phyloP scores from a whole-genome alignment of 1,284 basidiomycete genomes.

The Ganoderma boninense region DNA sequence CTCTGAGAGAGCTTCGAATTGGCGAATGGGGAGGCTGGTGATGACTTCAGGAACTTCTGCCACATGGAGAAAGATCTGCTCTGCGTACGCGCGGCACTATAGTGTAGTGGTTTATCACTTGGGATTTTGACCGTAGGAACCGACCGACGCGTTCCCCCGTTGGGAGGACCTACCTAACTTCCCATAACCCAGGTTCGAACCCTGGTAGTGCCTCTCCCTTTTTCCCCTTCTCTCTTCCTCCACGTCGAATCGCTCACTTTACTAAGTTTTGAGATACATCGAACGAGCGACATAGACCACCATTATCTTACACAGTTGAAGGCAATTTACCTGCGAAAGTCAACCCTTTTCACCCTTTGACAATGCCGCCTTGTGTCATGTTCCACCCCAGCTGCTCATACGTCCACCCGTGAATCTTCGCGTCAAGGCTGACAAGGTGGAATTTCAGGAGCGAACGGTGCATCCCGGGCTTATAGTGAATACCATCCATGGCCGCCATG shows the following conservation, averaged over 20 bases:
- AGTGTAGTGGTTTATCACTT: conserved; percentile 41
- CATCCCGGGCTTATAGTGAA: conserved; percentile 56
- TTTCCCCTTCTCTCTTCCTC: background rate
- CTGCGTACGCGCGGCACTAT: conserved; percentile 24
- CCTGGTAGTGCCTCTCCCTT: conserved; percentile 35
- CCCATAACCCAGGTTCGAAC: conserved; percentile 38
- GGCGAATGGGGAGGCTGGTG: too few species aligned
- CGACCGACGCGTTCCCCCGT: conserved; percentile 7
- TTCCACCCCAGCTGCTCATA: conserved; percentile 60
- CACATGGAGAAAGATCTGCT: too few species aligned
- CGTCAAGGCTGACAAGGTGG: conserved; percentile 41
- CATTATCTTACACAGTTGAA: background rate
- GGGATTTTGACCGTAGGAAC: conserved; percentile 33
- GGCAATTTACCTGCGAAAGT: background rate
- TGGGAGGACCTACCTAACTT: conserved; percentile 18
- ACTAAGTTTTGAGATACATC: background rate
- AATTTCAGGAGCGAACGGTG: conserved; percentile 51
- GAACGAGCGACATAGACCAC: background rate
- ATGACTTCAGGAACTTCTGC: background rate
- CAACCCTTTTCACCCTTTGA: conserved; percentile 18
- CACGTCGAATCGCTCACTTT: background rate
- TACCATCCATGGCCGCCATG: conserved; percentile 46
- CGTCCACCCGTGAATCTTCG: conserved; percentile 56
- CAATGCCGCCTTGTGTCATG: conserved; percentile 49
- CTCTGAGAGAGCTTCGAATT: too few species aligned